Evolutionary conservation across 495 filamentous ascomycete genomes (phyloP), one percentile per base, ranked within the genome.

Genomic region (Podospora bellae-mahoneyi): DNA sequence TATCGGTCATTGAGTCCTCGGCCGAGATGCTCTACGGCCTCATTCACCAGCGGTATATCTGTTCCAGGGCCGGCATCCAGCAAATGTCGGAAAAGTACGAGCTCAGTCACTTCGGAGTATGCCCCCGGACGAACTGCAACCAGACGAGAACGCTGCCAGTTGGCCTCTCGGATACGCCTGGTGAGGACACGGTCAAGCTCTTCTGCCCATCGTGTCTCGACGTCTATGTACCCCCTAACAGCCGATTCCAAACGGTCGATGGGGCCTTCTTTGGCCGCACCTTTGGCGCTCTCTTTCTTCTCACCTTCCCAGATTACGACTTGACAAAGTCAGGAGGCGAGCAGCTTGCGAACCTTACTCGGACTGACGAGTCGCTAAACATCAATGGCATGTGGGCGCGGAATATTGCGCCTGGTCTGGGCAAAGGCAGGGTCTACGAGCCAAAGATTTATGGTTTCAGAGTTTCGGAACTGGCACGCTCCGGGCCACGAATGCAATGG

Each of bases 51-150:
- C 92, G 95, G 28, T 99, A 96, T 78, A 98, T 99, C 81, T 97
- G 93, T 66, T 97, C 93, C n/a, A 85, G 95, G 44, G 92, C 92
- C 5, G 95, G 95, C 20, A 98, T 99, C 65, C 94, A 97, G 76
- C 93, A 97, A 77, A 99, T 99, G 95, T 92, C 93, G 32, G 96
- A 99, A 77, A 99, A 99, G 76, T 98, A 98, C 83, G 94, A 97
- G 73, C 83, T 96, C 59, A 89, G 92, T 69, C 94, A 99, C 80
- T 99, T 99, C 70, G 95, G 95, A 39, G 87, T 89, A 64, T 99
- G 95, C 75, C 95, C 94, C 4, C 87, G 95, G 28, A 94, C 93
- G 58, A 87, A 91, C 79, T 99, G 95, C 83, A 89, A 90, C 70
- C 89, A 89, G 62, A 90, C 91, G 73, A 89, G 92, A 71, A 93